Base-by-base conservation (phyloP, 1,284 basidiomycete genomes). In the Nidula niveotomentosa region DNA sequence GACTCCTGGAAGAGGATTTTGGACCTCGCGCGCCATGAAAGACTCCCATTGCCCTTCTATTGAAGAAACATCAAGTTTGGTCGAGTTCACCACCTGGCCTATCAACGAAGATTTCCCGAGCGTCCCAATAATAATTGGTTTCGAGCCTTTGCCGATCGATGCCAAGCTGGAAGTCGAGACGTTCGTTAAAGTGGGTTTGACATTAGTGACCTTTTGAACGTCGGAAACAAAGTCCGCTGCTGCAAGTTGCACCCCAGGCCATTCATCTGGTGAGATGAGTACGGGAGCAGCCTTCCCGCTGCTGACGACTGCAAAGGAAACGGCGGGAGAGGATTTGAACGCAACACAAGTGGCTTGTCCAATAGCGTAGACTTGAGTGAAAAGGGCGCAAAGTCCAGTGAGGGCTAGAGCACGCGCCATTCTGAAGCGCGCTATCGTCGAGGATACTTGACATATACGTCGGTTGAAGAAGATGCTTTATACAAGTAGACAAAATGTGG, bases 11-110 rank as follows among this genome's bases (percentile, higher is more conserved):
- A 87, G 69, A 8, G 85, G 84, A 57, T 85, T 77, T 39, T 72
- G 64, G 3, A 88, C 81, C 53, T 80, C 77, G 51, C 69, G 69
- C 6, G 80, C 70, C 58, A 81, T 64, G 68, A 82, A 89, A 0
- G 80, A 67, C 64, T 89, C 87, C 87, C 87, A 89, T 56, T 83
- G 73, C 2, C 86, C 86, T 53, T 81, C 64, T 49, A 89, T 74
- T 1, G 70, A 70, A 3, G 81, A 83, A 0, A 85, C 80, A 60
- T 86, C 79, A 53, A 86, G 63, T 9, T 75, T 71, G 2, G 83
- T 78, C 48, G 72, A 62, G 51, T 83, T 80, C 33, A 86, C 74
- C n/a, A 86, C 66, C 54, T 74, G 71, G 51, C 80, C 71, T 50
- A 87, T 83, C 18, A 88, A 72, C 1, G 81, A 77, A 0, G 85